These are phyloP conservation scores for Puccinia triticina DNA, from an alignment of 1,284 basidiomycete genomes.

Conservation along the genomic window DNA sequence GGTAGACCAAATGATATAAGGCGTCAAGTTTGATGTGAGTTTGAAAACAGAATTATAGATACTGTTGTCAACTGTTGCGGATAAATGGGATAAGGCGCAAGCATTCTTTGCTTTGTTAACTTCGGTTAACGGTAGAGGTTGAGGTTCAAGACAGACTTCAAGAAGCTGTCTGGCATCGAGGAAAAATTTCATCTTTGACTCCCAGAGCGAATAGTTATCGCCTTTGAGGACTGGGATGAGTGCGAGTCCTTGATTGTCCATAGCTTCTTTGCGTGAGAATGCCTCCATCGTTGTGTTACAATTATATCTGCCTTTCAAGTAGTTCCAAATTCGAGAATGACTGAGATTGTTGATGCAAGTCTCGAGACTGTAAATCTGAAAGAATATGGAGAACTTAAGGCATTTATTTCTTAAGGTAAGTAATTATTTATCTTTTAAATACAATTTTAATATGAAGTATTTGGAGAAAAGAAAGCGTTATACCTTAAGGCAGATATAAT, in stretches of 20 bases:
- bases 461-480: too few relatives aligned
- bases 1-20: neutral
- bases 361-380: too few relatives aligned
- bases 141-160: neutral
- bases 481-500: too few relatives aligned
- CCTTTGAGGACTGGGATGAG: neutral
- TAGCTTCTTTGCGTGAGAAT: neutral
- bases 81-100: neutral
- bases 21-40: neutral
- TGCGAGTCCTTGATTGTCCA: neutral
- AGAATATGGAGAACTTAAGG: too few relatives aligned
- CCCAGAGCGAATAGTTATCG: constrained; percentile 5
- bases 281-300: neutral
- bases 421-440: too few relatives aligned
- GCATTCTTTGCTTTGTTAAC: neutral
- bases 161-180: neutral
- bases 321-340: neutral
- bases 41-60: neutral
- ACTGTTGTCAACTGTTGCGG: neutral
- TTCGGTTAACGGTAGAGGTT: neutral
- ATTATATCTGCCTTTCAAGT: neutral
- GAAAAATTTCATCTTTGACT: neutral
- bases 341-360: too few relatives aligned
- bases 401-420: too few relatives aligned
- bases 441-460: too few relatives aligned